Evolutionary conservation across 495 filamentous ascomycete species (phyloP).

Genomic region (Cryomyces minteri): DNA sequence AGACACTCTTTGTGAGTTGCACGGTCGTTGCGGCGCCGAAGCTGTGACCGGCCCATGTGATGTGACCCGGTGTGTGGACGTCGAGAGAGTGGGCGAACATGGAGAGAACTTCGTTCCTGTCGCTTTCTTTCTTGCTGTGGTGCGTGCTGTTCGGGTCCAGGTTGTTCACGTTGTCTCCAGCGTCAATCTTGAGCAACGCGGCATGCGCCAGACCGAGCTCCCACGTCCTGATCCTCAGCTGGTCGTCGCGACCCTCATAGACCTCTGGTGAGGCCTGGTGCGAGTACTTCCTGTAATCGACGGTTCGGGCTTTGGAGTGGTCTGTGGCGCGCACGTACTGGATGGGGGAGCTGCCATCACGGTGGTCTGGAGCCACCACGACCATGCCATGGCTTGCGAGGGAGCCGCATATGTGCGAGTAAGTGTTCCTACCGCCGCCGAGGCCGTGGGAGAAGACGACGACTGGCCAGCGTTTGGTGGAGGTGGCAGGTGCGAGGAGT

Average conservation of each 20-base stretch:
- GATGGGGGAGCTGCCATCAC: constrained; percentile 53
- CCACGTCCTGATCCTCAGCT: constrained; percentile 54
- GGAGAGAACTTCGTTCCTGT: constrained; percentile 20
- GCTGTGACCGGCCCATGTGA: constrained; percentile 55
- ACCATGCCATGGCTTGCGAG: constrained; percentile 58
- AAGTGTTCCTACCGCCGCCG: constrained; percentile 54
- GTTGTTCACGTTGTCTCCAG: constrained; percentile 22
- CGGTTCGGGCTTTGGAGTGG: constrained; percentile 9
- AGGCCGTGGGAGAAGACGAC: constrained; percentile 69
- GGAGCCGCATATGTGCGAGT: constrained; percentile 51
- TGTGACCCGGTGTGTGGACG: constrained; percentile 46
- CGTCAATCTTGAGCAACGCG: constrained; percentile 42
- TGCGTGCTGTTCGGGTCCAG: constrained; percentile 9
- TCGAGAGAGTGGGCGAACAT: constrained; percentile 37
- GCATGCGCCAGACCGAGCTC: constrained; percentile 47
- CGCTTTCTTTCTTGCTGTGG: constrained; percentile 24
- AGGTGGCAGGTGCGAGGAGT: constrained; percentile 27
- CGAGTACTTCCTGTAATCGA: constrained; percentile 29
- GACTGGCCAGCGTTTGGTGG: constrained; percentile 45
- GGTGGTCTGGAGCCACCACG: constrained; percentile 57
- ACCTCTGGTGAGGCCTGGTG: constrained; percentile 38
- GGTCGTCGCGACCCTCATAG: constrained; percentile 38
- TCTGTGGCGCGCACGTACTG: constrained; percentile 31
- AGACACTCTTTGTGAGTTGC: constrained; percentile 55
- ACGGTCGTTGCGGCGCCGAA: constrained; percentile 55